Evolutionary conservation across 2,329 filamentous ascomycete species (phyloP), one percentile per base, ranked within the genome.

Genomic region (Fusarium fujikuroi): DNA sequence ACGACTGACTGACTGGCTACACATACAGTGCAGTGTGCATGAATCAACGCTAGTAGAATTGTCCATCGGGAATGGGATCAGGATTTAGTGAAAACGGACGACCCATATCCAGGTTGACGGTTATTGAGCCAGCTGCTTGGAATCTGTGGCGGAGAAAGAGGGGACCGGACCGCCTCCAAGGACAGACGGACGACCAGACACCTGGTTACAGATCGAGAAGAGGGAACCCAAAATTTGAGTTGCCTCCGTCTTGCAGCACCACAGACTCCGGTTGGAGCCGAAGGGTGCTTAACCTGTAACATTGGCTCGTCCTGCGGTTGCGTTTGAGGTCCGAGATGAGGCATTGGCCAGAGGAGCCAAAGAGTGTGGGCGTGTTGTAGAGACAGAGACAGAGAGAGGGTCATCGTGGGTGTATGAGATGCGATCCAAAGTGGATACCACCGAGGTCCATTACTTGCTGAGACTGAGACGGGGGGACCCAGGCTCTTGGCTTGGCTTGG

Each of bases 401-500:
- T 25, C 50, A 37, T 37, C 32, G 52, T 62, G 59, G 53, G 65
- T 57, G 66, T 73, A 64, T 49, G 70, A 67, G 60, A 68, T 68
- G 73, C 60, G 66, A 70, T 70, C 53, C 25, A 54, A 40, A 53
- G 66, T 65, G 74, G 63, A 63, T 44, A 34, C 39, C 42, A 40
- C 53, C 66, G 44, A 49, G 60, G 47, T 40, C 37, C 64, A 43
- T 69, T 42, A 36, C 47, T 30, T 58, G 36, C 34, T 43, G 61
- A 59, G 50, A 60, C 46, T 54, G 34, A 34, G 30, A 57, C 50
- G 37, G 32, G 62, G 63, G 64, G n/a, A 32, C 36, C 36, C 64
- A 67, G 53, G 42, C 23, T 40, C 59, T 66, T 67, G 53, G 53
- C 63, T 53, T 67, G 63, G 73, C 74, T 70, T 76, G 68, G 52